A percentile compares a stretch with the other conserved stretches of the same genome.
phyloP scores from a whole-genome alignment of 2,329 filamentous ascomycete genomes.

The Venturia aucupariae region DNA sequence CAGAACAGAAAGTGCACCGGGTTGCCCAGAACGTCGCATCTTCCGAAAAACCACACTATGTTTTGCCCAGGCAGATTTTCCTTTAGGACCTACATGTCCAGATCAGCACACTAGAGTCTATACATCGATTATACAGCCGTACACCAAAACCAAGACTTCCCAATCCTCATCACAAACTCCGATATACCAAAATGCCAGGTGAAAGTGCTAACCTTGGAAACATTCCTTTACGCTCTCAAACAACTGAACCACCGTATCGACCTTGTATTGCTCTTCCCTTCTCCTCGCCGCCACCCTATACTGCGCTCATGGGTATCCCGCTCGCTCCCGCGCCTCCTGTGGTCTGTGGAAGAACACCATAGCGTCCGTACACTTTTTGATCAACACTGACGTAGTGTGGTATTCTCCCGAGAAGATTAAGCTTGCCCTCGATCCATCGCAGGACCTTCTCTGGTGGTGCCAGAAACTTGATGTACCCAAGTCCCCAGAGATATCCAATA shows the following conservation, averaged over 20 bases:
- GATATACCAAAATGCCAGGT: slow-evolving; percentile 2
- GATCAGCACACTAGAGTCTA: slow-evolving; percentile 1
- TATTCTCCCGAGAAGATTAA: slow-evolving; percentile 73
- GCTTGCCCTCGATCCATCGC: slow-evolving; percentile 77
- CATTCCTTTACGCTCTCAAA: neutral
- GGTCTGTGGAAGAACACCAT: slow-evolving; percentile 64
- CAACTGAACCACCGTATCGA: neutral
- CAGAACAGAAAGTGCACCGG: neutral
- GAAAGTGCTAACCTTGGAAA: neutral
- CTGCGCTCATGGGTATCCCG: slow-evolving; percentile 1
- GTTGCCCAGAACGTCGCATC: neutral
- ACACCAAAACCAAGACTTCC: neutral
- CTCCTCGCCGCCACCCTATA: neutral
- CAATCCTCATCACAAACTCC: slow-evolving; percentile 1
- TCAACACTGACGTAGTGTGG: slow-evolving; percentile 92
- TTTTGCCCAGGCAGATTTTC: neutral
- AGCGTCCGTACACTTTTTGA: slow-evolving; percentile 90
- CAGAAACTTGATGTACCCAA: slow-evolving; percentile 82
- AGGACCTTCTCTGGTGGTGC: slow-evolving; percentile 82
- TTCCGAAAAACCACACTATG: neutral
- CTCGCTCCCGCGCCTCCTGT: neutral
- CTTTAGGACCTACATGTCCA: neutral
- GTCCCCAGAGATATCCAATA: slow-evolving; percentile 77
- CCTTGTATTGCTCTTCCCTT: neutral
- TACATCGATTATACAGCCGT: neutral